These are phyloP conservation scores for Picea abies DNA, from an alignment of 83 land plant genomes.

Conservation along the genomic window DNA sequence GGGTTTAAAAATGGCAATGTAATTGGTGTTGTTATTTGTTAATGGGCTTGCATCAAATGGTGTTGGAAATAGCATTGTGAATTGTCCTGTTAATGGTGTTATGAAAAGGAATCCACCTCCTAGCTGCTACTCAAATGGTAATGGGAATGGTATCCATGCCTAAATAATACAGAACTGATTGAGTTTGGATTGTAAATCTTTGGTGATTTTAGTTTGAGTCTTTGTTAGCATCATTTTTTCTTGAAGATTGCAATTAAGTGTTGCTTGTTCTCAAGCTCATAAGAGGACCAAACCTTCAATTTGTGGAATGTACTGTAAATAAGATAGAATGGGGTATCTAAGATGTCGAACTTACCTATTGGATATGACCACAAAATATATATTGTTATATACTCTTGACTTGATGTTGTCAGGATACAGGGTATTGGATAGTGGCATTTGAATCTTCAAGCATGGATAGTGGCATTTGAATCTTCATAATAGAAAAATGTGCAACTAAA, in stretches of 20 bases:
- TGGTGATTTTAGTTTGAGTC: background rate
- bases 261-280: background rate
- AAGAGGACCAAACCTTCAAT: background rate
- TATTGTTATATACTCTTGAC: background rate
- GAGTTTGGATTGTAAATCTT: background rate
- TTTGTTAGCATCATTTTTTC: background rate
- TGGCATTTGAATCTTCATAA: too few species aligned
- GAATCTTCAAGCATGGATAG: too few species aligned
- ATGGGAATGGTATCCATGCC: background rate
- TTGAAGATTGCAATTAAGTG: constrained; percentile 4
- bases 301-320: background rate
- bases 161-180: background rate
- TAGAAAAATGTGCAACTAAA: too few species aligned
- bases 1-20: background rate
- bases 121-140: background rate
- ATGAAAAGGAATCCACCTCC: background rate
- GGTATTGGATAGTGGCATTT: background rate
- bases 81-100: background rate
- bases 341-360: constrained; percentile 2
- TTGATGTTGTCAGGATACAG: background rate
- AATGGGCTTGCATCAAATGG: too few species aligned
- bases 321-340: background rate
- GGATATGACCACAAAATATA: background rate
- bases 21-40: background rate
- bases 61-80: background rate